Evolutionary conservation across 169 alveolate species (phyloP).

Genomic region (Besnoitia besnoiti): DNA sequence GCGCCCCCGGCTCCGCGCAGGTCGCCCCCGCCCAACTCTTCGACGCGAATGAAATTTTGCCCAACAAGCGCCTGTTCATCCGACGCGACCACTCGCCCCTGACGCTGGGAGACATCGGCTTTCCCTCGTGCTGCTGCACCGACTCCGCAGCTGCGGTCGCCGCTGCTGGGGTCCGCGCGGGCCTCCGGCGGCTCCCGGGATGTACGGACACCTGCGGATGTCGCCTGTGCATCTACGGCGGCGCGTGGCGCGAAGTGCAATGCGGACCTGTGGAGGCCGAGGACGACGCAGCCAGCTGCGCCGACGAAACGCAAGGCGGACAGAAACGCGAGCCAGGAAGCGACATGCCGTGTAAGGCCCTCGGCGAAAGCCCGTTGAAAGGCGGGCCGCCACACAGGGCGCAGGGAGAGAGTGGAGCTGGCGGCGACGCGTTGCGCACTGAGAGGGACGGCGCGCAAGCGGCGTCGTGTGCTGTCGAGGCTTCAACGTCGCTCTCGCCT

Average conservation of each 20-base stretch:
- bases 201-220: constrained; percentile 34
- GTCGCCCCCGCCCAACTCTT: neutral
- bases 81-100: neutral
- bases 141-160: constrained; percentile 8
- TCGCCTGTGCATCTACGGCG: neutral
- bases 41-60: neutral
- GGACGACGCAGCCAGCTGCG: too few species aligned
- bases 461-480: too few species aligned
- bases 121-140: constrained; percentile 30
- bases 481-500: too few species aligned
- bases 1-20: neutral
- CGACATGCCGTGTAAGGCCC: too few species aligned
- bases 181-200: neutral
- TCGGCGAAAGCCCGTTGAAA: too few species aligned
- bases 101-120: neutral
- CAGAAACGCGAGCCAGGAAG: too few species aligned
- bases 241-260: neutral
- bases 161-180: neutral
- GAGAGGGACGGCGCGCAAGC: too few species aligned
- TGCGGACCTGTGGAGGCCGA: too few species aligned
- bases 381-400: too few species aligned
- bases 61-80: neutral
- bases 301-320: too few species aligned
- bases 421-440: too few species aligned
- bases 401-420: too few species aligned